Conservation (phyloP, 2,329 filamentous ascomycete species). For the Verticillium nubilum region DNA sequence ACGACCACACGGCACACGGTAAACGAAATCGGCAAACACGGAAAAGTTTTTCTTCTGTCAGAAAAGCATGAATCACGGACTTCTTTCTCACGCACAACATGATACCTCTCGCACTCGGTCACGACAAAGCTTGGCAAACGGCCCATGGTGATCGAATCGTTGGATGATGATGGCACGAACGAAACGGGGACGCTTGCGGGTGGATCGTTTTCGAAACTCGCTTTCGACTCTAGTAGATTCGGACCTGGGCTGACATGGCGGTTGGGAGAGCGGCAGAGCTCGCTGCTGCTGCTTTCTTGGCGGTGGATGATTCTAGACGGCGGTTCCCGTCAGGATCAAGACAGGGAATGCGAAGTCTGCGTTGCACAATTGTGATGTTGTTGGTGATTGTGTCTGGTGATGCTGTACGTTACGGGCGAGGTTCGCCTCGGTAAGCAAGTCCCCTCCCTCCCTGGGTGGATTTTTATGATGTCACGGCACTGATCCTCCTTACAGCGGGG, state of each 20-base stretch:
- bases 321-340: constrained; percentile 6
- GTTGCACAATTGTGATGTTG: constrained; percentile 4
- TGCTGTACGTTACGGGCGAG: not conserved
- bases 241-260: constrained; percentile 2
- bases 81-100: not conserved
- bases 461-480: not conserved
- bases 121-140: not conserved
- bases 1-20: not conserved
- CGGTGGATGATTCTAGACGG: constrained; percentile 6
- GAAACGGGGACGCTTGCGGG: constrained; percentile 4
- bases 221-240: constrained; percentile 11
- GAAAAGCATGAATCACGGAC: constrained; percentile 1
- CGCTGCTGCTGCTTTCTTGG: constrained; percentile 6
- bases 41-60: not conserved
- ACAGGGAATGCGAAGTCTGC: constrained; percentile 14
- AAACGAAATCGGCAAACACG: not conserved
- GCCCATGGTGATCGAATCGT: not conserved
- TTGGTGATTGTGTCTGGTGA: constrained; percentile 1
- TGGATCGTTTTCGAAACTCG: constrained; percentile 5
- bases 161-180: constrained; percentile 1
- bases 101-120: not conserved
- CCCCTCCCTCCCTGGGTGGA: not conserved
- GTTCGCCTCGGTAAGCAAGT: not conserved
- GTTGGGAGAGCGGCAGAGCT: constrained; percentile 1
- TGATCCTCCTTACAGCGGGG: not conserved